A percentile compares a stretch with the other conserved stretches of the same genome.
Evolutionary conservation across 257 asterid species (phyloP).

Genomic region (Solanum pimpinellifolium): DNA sequence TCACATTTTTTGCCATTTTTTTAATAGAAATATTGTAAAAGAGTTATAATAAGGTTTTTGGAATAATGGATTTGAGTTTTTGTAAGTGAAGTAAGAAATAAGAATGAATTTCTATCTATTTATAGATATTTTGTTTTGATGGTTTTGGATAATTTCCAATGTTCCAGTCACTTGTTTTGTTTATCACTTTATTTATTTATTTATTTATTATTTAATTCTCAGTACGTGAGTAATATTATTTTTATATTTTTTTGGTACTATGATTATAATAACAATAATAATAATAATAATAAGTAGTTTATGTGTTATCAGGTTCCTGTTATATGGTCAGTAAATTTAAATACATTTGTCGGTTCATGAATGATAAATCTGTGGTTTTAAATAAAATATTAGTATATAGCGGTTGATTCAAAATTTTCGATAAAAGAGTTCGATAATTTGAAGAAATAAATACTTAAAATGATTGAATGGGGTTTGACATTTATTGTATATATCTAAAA

Average conservation of each 20-base stretch:
- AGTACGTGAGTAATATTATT: background rate
- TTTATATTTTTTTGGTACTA: background rate
- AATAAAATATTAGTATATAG: too few species aligned
- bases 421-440: accelerated
- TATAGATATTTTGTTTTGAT: conserved; percentile 17
- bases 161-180: conserved; percentile 1
- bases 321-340: background rate
- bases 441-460: too few species aligned
- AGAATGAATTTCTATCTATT: background rate
- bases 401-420: too few species aligned
- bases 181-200: background rate
- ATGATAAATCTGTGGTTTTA: background rate
- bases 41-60: background rate
- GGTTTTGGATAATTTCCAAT: conserved; percentile 20
- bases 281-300: background rate
- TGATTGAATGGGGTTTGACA: too few species aligned
- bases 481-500: too few species aligned
- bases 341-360: background rate
- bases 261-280: too few species aligned
- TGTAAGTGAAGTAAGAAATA: background rate
- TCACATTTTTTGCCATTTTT: conserved; percentile 24
- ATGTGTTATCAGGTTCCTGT: background rate
- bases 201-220: background rate
- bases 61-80: background rate
- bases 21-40: background rate